phyloP scores from a whole-genome alignment of 2,329 filamentous ascomycete genomes.

The Mollisiaceae sp. region DNA sequence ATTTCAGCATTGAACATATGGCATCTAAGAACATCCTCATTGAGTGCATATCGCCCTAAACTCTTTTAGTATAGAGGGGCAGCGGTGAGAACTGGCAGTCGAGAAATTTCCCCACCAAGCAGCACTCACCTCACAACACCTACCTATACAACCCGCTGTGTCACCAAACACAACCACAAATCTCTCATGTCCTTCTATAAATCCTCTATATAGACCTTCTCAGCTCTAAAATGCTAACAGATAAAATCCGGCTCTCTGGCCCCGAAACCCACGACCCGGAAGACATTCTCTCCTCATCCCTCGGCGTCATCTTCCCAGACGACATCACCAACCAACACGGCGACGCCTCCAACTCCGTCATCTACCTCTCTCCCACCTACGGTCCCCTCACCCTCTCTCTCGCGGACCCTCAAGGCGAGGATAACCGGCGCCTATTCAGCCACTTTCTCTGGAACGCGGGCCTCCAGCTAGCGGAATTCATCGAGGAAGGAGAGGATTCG shows the following conservation, averaged over 20 bases:
- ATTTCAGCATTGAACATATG: not conserved
- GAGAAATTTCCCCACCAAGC: not conserved
- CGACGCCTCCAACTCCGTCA: slow-evolving; percentile 58
- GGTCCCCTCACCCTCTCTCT: slow-evolving; percentile 37
- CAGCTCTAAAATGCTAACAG: slow-evolving; percentile 51
- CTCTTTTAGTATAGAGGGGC: not conserved
- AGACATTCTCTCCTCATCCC: slow-evolving; percentile 62
- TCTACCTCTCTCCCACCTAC: slow-evolving; percentile 59
- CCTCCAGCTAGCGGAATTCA: slow-evolving; percentile 58
- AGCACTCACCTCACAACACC: not conserved
- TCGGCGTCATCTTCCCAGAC: slow-evolving; percentile 70
- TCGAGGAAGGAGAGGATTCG: slow-evolving; percentile 49
- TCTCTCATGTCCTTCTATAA: not conserved
- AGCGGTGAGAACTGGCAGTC: not conserved
- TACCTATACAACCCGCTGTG: too few relatives aligned
- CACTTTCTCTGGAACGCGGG: slow-evolving; percentile 77
- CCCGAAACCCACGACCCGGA: slow-evolving; percentile 53
- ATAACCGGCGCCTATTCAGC: slow-evolving; percentile 66
- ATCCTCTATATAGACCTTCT: not conserved
- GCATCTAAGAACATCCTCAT: not conserved
- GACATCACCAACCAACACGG: slow-evolving; percentile 71
- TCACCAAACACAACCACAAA: not conserved
- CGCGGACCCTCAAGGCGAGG: slow-evolving; percentile 54
- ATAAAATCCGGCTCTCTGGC: slow-evolving; percentile 50
- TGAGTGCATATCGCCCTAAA: not conserved